Evolutionary conservation across 345 rosid species (phyloP).

Genomic region (Lumnitzera littorea): DNA sequence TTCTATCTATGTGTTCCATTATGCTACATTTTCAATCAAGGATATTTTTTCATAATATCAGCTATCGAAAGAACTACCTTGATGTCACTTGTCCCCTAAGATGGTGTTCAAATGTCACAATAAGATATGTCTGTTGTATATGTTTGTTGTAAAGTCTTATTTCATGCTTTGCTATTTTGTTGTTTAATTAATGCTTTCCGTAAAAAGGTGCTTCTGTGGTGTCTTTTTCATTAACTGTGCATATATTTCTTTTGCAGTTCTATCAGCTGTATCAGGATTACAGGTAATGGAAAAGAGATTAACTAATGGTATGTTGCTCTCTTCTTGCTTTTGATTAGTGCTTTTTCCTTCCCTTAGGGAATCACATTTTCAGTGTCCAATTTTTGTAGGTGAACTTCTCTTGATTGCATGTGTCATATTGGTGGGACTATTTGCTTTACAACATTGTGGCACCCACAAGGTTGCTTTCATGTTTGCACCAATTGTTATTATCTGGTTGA

Average conservation of each 20-base stretch:
- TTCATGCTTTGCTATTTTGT: too few species aligned
- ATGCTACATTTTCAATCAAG: too few species aligned
- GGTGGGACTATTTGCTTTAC: constrained; percentile 93
- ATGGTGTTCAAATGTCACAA: too few species aligned
- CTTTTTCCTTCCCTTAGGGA: background rate
- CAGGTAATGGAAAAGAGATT: constrained; percentile 41
- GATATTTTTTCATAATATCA: too few species aligned
- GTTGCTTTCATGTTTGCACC: constrained; percentile 94
- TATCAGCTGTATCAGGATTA: constrained; percentile 77
- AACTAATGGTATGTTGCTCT: constrained; percentile 40
- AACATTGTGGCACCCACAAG: constrained; percentile 82
- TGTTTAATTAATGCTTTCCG: too few species aligned
- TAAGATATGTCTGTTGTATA: too few species aligned
- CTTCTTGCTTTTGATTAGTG: background rate
- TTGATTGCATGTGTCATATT: constrained; percentile 75
- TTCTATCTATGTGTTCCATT: too few species aligned
- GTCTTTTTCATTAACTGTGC: too few species aligned
- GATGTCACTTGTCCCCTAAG: too few species aligned
- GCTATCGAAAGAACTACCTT: too few species aligned
- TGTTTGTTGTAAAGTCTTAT: too few species aligned
- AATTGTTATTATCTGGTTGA: constrained; percentile 70
- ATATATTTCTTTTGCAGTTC: constrained; percentile 47
- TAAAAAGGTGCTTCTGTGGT: too few species aligned
- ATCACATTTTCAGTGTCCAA: constrained; percentile 4
- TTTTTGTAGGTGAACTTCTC: constrained; percentile 46